A percentile compares a stretch with the other conserved stretches of the same genome.
phyloP scores from a whole-genome alignment of 2,329 filamentous ascomycete species.

The Cryphonectria parasitica region DNA sequence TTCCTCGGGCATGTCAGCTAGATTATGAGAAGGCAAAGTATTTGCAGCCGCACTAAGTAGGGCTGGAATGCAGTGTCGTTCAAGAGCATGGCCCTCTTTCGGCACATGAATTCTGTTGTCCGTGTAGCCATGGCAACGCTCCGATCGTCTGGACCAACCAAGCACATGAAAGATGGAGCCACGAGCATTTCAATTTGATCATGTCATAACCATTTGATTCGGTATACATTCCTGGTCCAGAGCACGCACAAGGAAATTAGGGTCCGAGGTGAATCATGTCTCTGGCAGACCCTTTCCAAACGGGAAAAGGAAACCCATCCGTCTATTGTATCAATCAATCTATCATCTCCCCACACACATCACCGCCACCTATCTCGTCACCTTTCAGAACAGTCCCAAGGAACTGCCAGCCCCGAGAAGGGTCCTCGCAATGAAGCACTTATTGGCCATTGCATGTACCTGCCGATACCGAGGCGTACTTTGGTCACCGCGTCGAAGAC shows the following conservation, averaged over 20 bases:
- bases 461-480: slow-evolving; percentile 28
- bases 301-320: not conserved
- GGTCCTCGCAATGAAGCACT: not conserved
- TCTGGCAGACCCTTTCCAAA: slow-evolving; percentile 12
- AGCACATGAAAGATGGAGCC: not conserved
- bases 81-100: not conserved
- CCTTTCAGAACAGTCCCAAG: not conserved
- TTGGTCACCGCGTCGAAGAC: not conserved
- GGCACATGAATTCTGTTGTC: not conserved
- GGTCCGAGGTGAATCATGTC: slow-evolving; percentile 12
- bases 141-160: no score
- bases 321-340: slow-evolving; percentile 1
- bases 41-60: not conserved
- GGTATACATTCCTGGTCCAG: slow-evolving; percentile 13
- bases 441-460: not conserved
- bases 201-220: slow-evolving; percentile 13
- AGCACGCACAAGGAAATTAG: slow-evolving; percentile 5
- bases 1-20: not conserved
- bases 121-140: slow-evolving; percentile 3
- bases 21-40: not conserved
- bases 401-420: not conserved
- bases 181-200: slow-evolving; percentile 16
- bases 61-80: not conserved
- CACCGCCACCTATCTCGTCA: not conserved
- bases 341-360: slow-evolving; percentile 11